A percentile compares a stretch with the other conserved stretches of the same genome.
These are phyloP conservation scores for Rhizopogon vulgaris DNA, from an alignment of 768 basidiomycete species.

Conservation along the genomic window DNA sequence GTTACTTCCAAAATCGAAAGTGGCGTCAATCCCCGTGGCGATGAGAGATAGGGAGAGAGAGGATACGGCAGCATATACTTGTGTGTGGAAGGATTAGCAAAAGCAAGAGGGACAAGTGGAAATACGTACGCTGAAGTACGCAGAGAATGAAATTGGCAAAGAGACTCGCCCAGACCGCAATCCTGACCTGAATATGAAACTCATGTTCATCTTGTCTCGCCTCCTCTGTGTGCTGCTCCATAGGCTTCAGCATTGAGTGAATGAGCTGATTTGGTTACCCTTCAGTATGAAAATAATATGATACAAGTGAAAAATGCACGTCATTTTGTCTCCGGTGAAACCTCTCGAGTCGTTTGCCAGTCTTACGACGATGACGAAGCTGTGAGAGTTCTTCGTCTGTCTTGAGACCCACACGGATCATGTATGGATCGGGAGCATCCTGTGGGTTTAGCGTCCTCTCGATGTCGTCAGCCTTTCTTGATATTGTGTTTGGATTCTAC, in stretches of 20 bases:
- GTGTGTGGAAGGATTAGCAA: not conserved
- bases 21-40: slow-evolving; percentile 84
- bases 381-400: slow-evolving; percentile 57
- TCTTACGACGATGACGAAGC: slow-evolving; percentile 49
- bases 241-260: slow-evolving; percentile 77
- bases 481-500: not conserved
- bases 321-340: slow-evolving; percentile 73
- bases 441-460: not conserved
- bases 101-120: slow-evolving; percentile 12
- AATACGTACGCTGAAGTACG: slow-evolving; percentile 53
- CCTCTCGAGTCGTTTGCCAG: slow-evolving; percentile 55
- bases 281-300: not conserved
- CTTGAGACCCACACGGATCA: slow-evolving; percentile 54
- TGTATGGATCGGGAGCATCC: slow-evolving; percentile 52
- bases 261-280: slow-evolving; percentile 55
- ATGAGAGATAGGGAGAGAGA: slow-evolving; percentile 80
- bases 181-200: slow-evolving; percentile 68
- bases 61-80: slow-evolving; percentile 90
- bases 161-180: slow-evolving; percentile 85
- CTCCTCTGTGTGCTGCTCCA: slow-evolving; percentile 85
- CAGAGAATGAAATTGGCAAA: slow-evolving; percentile 68
- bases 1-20: slow-evolving; percentile 82
- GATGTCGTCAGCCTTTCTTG: not conserved
- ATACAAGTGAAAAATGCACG: slow-evolving; percentile 31
- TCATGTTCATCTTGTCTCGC: slow-evolving; percentile 65